phyloP scores from a whole-genome alignment of 805 yeast genomes.

The Saccharomycopsis selenospora region DNA sequence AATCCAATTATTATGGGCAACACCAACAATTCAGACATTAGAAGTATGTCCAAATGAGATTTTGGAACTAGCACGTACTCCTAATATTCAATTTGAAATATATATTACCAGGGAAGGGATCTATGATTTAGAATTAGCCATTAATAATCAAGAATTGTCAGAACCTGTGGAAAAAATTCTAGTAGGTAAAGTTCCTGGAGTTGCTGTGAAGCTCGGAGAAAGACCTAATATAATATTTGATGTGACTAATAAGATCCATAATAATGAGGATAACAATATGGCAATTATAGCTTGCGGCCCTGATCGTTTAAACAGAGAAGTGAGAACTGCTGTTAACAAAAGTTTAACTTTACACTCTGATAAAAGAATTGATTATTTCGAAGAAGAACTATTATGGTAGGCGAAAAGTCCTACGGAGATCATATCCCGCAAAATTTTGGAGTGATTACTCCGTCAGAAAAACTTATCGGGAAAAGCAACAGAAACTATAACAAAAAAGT shows the following conservation, averaged over 20 bases:
- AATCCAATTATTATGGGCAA: conserved; percentile 16
- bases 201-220: conserved; percentile 6
- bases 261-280: conserved; percentile 23
- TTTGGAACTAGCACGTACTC: conserved; percentile 1
- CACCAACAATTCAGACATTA: conserved; percentile 15
- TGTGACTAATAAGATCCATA: conserved; percentile 22
- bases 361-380: conserved; percentile 31
- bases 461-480: not conserved
- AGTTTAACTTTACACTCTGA: conserved; percentile 23
- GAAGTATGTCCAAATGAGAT: conserved; percentile 16
- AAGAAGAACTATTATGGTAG: conserved; percentile 34
- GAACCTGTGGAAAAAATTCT: not conserved
- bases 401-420: not conserved
- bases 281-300: conserved; percentile 36
- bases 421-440: conserved; percentile 1
- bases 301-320: conserved; percentile 28
- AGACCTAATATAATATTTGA: conserved; percentile 22
- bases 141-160: not conserved
- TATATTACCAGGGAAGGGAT: conserved; percentile 10
- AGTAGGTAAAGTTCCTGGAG: conserved; percentile 5
- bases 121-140: not conserved
- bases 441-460: not conserved
- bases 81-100: conserved; percentile 7
- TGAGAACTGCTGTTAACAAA: conserved; percentile 28
- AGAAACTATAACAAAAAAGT: no score